A percentile compares a stretch with the other conserved stretches of the same genome.
Conservation (phyloP, 805 yeast genomes). For the Saccharomycopsis sp. region DNA sequence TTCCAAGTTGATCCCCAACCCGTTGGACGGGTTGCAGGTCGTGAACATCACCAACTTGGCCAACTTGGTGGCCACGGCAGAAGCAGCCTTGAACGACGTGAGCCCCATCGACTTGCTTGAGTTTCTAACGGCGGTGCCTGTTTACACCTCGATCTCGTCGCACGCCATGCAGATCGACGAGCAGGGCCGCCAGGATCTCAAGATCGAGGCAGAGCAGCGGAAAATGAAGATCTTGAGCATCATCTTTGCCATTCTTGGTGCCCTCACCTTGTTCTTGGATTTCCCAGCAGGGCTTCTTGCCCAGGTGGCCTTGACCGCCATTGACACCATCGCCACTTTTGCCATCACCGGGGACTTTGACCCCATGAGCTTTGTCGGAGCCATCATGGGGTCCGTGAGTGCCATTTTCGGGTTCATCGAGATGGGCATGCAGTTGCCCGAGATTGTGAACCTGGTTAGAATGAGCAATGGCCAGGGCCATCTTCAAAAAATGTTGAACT, state of each 20-base stretch:
- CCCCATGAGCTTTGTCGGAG: neutral
- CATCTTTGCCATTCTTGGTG: conserved; percentile 11
- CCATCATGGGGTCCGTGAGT: neutral
- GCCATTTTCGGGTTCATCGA: neutral
- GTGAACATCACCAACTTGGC: conserved; percentile 9
- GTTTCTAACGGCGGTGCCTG: conserved; percentile 8
- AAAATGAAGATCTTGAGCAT: conserved; percentile 13
- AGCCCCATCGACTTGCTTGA: conserved; percentile 9
- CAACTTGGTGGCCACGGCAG: conserved; percentile 9
- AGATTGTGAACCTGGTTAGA: neutral
- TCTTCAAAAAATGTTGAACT: neutral
- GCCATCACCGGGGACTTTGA: neutral
- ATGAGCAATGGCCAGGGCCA: neutral
- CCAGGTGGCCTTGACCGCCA: neutral
- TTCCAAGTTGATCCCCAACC: conserved; percentile 8
- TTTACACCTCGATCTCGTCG: conserved; percentile 1
- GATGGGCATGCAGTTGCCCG: neutral
- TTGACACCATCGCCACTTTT: neutral
- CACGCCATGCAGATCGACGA: conserved; percentile 6
- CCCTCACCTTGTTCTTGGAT: conserved; percentile 10
- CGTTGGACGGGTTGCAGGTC: conserved; percentile 2
- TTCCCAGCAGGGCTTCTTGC: conserved; percentile 4
- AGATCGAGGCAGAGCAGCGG: conserved; percentile 5
- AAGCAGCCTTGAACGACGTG: conserved; percentile 1
- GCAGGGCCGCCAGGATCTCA: conserved; percentile 2